Conservation (phyloP, 192 early-diverging fungal genomes). For the Anaeromyces robustus region DNA sequence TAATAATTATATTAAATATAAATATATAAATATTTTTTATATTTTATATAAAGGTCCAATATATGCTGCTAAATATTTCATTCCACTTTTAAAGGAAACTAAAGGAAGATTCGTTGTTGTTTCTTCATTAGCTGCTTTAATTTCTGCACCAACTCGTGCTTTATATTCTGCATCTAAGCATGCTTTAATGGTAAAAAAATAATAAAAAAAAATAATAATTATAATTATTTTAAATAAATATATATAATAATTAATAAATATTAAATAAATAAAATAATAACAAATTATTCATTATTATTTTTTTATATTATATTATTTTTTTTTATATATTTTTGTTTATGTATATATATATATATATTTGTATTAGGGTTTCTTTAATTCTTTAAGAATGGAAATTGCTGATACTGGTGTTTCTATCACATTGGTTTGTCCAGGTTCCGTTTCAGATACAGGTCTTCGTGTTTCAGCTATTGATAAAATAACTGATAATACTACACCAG, state of each 20-base stretch:
- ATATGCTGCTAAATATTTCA: neutral
- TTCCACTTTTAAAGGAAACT: neutral
- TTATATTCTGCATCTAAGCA: neutral
- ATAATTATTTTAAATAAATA: no score
- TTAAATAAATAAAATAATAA: no score
- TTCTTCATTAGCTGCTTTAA: neutral
- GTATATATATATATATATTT: no score
- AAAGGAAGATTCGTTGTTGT: neutral
- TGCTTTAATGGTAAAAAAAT: neutral
- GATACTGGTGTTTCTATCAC: neutral
- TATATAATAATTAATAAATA: no score
- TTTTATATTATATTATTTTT: no score
- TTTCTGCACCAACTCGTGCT: neutral
- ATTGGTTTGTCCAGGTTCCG: neutral
- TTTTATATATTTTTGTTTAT: no score
- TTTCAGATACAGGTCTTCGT: neutral
- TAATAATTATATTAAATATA: no score
- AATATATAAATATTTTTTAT: no score
- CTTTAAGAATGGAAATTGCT: neutral
- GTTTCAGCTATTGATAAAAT: neutral
- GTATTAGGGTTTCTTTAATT: neutral
- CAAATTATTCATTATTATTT: no score
- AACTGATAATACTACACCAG: neutral
- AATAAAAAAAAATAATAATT: no score
- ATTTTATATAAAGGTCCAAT: neutral